Percentiles rank a stretch among this genome's conserved stretches.
Conservation (phyloP, 129 eudicot genomes). For the Arctium lappa region DNA sequence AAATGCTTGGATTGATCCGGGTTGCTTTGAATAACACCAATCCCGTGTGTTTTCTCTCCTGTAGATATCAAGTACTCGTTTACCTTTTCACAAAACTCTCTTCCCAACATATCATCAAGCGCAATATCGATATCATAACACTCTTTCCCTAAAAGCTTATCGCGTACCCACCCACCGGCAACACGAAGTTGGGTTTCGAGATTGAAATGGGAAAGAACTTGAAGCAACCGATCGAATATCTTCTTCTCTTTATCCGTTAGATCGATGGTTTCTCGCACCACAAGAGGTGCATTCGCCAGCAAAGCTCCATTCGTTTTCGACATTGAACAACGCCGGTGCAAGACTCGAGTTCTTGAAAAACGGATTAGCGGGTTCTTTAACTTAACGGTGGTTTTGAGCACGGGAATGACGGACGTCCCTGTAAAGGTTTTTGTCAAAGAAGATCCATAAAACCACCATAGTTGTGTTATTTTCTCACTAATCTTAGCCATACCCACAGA, state of each 20-base stretch:
- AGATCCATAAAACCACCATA: background rate
- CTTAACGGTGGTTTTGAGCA: conserved; percentile 6
- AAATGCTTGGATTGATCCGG: conserved; percentile 97
- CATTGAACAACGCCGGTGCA: conserved; percentile 18
- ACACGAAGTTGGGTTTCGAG: conserved; percentile 87
- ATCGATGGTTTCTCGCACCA: conserved; percentile 50
- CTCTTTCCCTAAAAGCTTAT: conserved; percentile 93
- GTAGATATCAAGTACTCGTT: conserved; percentile 66
- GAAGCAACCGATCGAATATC: conserved; percentile 66
- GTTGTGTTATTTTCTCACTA: background rate
- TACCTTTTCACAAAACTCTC: conserved; percentile 83
- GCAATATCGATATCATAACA: conserved; percentile 97
- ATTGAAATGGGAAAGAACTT: conserved; percentile 57
- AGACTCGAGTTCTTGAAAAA: conserved; percentile 8
- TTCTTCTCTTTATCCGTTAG: conserved; percentile 60
- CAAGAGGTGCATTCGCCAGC: background rate
- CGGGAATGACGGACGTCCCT: background rate
- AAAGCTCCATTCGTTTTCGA: conserved; percentile 13
- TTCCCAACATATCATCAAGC: conserved; percentile 86
- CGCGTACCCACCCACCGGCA: conserved; percentile 99
- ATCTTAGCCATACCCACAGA: conserved; percentile 31
- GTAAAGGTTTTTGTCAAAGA: conserved; percentile 14
- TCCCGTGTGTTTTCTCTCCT: conserved; percentile 70
- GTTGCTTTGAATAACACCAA: conserved; percentile 88
- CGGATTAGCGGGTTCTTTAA: background rate